Evolutionary conservation across 139 green algal species (phyloP), one percentile per base, ranked within the genome.

Genomic region (Cymbomonas tetramitiformis): DNA sequence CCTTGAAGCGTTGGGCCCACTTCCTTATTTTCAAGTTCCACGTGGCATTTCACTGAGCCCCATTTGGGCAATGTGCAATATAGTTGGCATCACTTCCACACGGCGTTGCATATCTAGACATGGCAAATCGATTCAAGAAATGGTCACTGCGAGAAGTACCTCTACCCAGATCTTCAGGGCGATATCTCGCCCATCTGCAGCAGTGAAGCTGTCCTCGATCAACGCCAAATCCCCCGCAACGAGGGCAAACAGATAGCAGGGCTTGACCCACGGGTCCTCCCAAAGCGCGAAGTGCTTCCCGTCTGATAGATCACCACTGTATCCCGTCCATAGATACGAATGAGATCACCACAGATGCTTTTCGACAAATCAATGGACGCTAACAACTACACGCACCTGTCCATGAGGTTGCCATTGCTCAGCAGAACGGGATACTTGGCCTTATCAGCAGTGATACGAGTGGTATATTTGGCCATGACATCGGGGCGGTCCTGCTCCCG

Each of bases 191-290:
- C 88, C 88, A 30, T 47, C 78, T 28, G 30, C 53, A 5, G 91
- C 96, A 28, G 46, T 86, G 73, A 87, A 96, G 18, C 23, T 74
- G 62, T 92, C 79, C 66, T 95, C 79, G 36, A 83, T 52, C 39
- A 40, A 63, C 2, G 63, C 69, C 36, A 97, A 74, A 64, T 90
- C 70, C 24, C 91, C 91, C 0, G 91, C 91, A 24, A 99, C 90
- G 43, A 99, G 74, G 1, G 91, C 91, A 77, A 99, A 99, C 46
- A 99, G 79, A 74, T 99, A 99, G 73, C 75, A 93, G 9, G 91
- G 91, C 79, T 99, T 99, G 30, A 56, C 61, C 65, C 80, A 97
- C 9, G 91, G 91, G 76, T 99, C 91, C 64, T 81, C 61, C 69
- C 69, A 85, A 36, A 87, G 76, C 71, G 83, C 89, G 52, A 87